phyloP scores from a whole-genome alignment of 2,329 filamentous ascomycete genomes.

The Verticillium zaregamsianum region DNA sequence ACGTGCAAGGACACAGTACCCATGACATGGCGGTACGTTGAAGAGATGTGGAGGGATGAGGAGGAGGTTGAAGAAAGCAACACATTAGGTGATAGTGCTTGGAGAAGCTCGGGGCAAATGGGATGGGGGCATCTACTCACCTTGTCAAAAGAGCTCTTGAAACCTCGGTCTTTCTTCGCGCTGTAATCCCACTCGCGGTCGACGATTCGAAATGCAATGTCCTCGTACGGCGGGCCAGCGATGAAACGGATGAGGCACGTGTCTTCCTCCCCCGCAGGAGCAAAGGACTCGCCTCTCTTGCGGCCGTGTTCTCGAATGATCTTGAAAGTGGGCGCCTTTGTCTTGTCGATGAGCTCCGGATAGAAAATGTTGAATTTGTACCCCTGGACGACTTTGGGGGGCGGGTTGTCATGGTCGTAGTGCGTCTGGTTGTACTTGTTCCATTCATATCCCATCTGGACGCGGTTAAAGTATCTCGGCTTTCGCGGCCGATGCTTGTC shows the following conservation, averaged over 20 bases:
- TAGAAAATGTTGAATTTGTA: slow-evolving; percentile 99
- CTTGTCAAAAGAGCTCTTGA: slow-evolving; percentile 97
- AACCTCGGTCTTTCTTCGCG: slow-evolving; percentile 89
- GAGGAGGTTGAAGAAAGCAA: no score
- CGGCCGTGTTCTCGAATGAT: slow-evolving; percentile 92
- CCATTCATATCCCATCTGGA: slow-evolving; percentile 99
- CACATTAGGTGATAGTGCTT: no score
- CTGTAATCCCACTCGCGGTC: slow-evolving; percentile 99
- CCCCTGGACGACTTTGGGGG: slow-evolving; percentile 95
- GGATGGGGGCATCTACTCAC: slow-evolving; percentile 39
- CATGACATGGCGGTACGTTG: background rate
- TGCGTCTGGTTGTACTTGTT: slow-evolving; percentile 99
- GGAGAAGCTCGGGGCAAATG: background rate
- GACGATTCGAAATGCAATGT: slow-evolving; percentile 94
- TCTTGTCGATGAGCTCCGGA: slow-evolving; percentile 91
- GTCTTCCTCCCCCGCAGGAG: slow-evolving; percentile 91
- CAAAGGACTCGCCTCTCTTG: slow-evolving; percentile 85
- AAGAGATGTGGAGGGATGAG: background rate
- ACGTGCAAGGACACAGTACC: background rate
- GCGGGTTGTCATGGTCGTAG: slow-evolving; percentile 97
- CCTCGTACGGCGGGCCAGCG: slow-evolving; percentile 91
- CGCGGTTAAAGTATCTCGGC: slow-evolving; percentile 94
- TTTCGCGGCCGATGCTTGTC: slow-evolving; percentile 85
- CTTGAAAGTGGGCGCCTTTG: slow-evolving; percentile 90
- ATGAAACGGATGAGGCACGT: slow-evolving; percentile 96